These are phyloP conservation scores for Fomitopsis schrenkii DNA, from an alignment of 1,284 basidiomycete genomes.

Conservation along the genomic window DNA sequence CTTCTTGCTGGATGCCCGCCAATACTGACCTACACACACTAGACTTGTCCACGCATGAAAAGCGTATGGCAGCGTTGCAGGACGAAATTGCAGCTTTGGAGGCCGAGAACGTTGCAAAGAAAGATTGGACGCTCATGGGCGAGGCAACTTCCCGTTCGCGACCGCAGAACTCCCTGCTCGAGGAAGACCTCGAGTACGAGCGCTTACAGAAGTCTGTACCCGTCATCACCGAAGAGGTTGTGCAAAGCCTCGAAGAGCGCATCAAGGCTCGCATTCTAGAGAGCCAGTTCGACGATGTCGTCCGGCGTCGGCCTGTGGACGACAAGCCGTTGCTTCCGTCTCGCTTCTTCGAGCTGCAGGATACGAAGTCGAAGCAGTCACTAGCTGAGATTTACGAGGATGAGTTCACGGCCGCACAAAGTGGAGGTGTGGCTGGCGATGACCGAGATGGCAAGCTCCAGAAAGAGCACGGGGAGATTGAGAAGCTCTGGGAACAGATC, in stretches of 20 bases:
- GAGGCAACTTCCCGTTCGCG: conserved; percentile 82
- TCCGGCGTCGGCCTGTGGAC: conserved; percentile 74
- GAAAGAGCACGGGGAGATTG: conserved; percentile 88
- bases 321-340: conserved; percentile 91
- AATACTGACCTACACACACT: neutral
- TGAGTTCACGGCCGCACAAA: conserved; percentile 73
- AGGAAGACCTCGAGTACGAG: conserved; percentile 96
- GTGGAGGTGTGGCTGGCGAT: conserved; percentile 53
- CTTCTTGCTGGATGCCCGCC: neutral
- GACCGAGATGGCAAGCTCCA: conserved; percentile 87
- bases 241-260: conserved; percentile 81
- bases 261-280: conserved; percentile 92
- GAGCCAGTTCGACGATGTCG: conserved; percentile 87
- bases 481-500: conserved; percentile 80
- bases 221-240: conserved; percentile 86
- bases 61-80: conserved; percentile 52
- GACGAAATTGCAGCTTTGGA: conserved; percentile 72
- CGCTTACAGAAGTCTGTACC: conserved; percentile 85
- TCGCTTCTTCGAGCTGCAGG: conserved; percentile 85
- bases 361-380: conserved; percentile 83
- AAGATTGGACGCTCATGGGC: conserved; percentile 90
- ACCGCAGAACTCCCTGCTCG: conserved; percentile 89
- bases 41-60: conserved; percentile 56
- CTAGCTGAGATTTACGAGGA: conserved; percentile 97
- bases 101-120: conserved; percentile 65